Conservation (phyloP, 352 stramenopile species). For the Pythium biforme region DNA sequence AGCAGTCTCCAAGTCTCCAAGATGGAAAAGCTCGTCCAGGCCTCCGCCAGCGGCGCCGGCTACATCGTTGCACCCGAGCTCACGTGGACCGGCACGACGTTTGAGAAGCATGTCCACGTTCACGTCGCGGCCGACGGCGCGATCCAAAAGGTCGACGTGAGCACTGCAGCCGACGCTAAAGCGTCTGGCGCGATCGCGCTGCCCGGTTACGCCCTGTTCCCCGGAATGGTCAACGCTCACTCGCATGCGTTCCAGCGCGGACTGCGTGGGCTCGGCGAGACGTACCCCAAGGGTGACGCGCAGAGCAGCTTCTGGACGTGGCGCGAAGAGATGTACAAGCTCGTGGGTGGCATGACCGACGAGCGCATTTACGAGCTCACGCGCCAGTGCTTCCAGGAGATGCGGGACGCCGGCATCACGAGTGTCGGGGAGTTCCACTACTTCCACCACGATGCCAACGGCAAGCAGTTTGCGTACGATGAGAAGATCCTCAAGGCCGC, state of each 20-base stretch:
- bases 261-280: constrained; percentile 70
- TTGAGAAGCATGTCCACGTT: constrained; percentile 56
- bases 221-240: constrained; percentile 81
- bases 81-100: constrained; percentile 59
- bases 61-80: constrained; percentile 68
- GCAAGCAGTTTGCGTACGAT: constrained; percentile 64
- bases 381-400: constrained; percentile 76
- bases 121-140: constrained; percentile 44
- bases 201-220: constrained; percentile 50
- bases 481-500: constrained; percentile 63
- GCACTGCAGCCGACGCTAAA: neutral
- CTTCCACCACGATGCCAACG: constrained; percentile 65
- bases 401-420: constrained; percentile 74
- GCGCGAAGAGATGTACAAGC: constrained; percentile 83
- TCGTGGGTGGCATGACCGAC: constrained; percentile 65
- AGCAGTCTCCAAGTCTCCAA: constrained; percentile 5
- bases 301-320: constrained; percentile 80
- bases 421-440: constrained; percentile 82
- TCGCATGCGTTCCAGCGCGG: constrained; percentile 78
- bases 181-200: constrained; percentile 27
- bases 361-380: constrained; percentile 64
- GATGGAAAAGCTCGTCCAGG: constrained; percentile 25
- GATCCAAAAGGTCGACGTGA: constrained; percentile 38
- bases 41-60: constrained; percentile 14
- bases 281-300: constrained; percentile 47